Base-by-base conservation (phyloP, 768 basidiomycete genomes). In the Cantharellus cinnabarinus region DNA sequence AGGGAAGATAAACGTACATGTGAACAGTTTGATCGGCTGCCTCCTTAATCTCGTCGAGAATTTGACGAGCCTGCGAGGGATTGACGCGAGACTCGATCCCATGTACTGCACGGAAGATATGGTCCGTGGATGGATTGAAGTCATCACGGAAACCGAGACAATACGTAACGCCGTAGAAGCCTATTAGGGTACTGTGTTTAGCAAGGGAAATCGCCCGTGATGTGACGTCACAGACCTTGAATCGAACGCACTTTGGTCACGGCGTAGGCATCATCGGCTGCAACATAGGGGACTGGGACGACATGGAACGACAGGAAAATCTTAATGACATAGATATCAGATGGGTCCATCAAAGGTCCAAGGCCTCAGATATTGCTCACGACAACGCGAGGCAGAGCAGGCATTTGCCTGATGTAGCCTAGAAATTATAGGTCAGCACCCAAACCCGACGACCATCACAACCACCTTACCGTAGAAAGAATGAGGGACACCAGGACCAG, bases 241-340 rank as follows among this genome's bases (percentile, higher is more conserved):
- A 82, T 61, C 2, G 75, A 72, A n/a, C 77, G 73, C 50, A 79
- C 78, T 66, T 80, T 82, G 41, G 70, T 74, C 20, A 82, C 74
- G 2, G 73, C 69, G 65, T 80, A 83, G 3, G 77, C 74, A 39
- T 82, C 76, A 20, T 74, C 72, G 1, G 64, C 57, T 0, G 74
- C 65, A 5, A 83, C 75, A 52, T 73, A 72, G 3, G 80, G 71
- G 4, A 75, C 66, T 4, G 79, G 76, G 3, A 79, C 71, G 41
- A 79, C 68, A 38, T 73, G 72, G 39, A 81, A 76, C 0, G 80
- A 78, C 14, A 83, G 71, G 69, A 85, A 84, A 41, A 85, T 75
- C 77, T 82, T 4, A 54, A 37, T 38, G 44, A 5, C 58, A 14
- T 41, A 42, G 42, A 48, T 34, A 29, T 56, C 20, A 20, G 42